Percentiles rank a stretch among this genome's conserved stretches.
Evolutionary conservation across 2,329 filamentous ascomycete genomes (phyloP).

Genomic region (Shiraia sp.): DNA sequence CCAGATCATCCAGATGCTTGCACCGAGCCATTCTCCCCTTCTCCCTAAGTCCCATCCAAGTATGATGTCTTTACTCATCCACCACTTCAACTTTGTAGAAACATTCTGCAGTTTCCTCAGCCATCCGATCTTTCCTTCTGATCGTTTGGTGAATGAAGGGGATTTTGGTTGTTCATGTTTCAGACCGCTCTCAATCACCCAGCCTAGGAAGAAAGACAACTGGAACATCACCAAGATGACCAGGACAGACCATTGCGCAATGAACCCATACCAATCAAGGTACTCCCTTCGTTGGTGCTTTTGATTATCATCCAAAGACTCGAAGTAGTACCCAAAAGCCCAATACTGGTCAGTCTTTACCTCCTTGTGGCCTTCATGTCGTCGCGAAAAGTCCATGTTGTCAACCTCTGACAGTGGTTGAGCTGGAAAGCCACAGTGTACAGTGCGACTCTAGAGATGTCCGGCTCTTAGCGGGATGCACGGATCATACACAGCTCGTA

Average conservation of each 20-base stretch:
- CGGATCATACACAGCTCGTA: neutral
- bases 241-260: conserved; percentile 60
- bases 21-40: conserved; percentile 55
- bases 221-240: conserved; percentile 51
- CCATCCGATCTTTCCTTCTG: conserved; percentile 27
- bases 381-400: conserved; percentile 21
- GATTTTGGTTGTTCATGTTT: conserved; percentile 46
- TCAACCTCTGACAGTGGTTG: too few relatives aligned
- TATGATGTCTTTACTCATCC: conserved; percentile 51
- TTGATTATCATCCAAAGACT: conserved; percentile 55
- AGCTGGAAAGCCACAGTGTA: too few relatives aligned
- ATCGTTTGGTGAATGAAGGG: conserved; percentile 45
- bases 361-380: conserved; percentile 29
- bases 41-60: conserved; percentile 55
- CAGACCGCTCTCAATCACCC: conserved; percentile 32
- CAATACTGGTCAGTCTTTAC: conserved; percentile 30
- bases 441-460: too few relatives aligned
- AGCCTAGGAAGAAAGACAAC: conserved; percentile 41
- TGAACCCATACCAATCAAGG: conserved; percentile 59
- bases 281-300: conserved; percentile 55
- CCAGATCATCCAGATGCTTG: conserved; percentile 56
- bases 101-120: conserved; percentile 22
- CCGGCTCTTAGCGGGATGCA: too few relatives aligned
- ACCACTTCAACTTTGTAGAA: conserved; percentile 44
- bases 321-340: conserved; percentile 56